Base-by-base conservation (phyloP, 768 basidiomycete genomes). In the Tylopilus vinaceipallidus region DNA sequence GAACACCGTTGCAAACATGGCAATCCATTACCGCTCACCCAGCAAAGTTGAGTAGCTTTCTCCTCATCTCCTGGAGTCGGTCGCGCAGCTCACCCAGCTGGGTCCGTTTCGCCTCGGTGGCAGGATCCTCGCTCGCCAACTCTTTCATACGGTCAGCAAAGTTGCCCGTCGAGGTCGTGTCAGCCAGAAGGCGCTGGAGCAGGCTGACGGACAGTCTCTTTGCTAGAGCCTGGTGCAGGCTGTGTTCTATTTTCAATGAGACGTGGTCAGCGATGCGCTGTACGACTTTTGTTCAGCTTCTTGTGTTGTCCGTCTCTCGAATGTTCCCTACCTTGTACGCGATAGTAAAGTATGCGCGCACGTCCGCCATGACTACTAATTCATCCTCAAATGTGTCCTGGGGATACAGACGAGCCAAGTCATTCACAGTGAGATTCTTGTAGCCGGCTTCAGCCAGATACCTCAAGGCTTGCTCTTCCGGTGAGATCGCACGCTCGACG, bases 211-310 rank as follows among this genome's bases (percentile, higher is more conserved):
- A 71, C 34, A 80, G 53, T 17, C 50, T 61, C 0, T 62, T 52
- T 0, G 68, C 70, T 11, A 80, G 64, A 10, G 66, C 60, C 32
- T 73, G 69, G 37, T 79, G 70, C 26, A 82, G 66, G 8, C 67
- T 60, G 19, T 70, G 72, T 50, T 80, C 77, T 30, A 81, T 80
- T 35, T 66, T 69, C 9, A 76, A 59, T 1, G 83, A 81, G 19
- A 83, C 43, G 33, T 74, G 65, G 50, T 85, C 84, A 30, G 81
- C 73, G 54, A 81, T 68, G 10, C 81, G 76, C 83, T 85, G 27
- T 23, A 47, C 1, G 17, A 27, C 6, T 26, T 22, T 39, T n/a
- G n/a, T 33, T 30, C 9, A 48, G 38, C 9, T 11, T 49, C 37
- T 35, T 23, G 22, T n/a, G 8, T 6, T 0, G 14, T 50, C 6